Evolutionary conservation across 257 asterid genomes (phyloP).

Genomic region (Solanum ahanhuiri): DNA sequence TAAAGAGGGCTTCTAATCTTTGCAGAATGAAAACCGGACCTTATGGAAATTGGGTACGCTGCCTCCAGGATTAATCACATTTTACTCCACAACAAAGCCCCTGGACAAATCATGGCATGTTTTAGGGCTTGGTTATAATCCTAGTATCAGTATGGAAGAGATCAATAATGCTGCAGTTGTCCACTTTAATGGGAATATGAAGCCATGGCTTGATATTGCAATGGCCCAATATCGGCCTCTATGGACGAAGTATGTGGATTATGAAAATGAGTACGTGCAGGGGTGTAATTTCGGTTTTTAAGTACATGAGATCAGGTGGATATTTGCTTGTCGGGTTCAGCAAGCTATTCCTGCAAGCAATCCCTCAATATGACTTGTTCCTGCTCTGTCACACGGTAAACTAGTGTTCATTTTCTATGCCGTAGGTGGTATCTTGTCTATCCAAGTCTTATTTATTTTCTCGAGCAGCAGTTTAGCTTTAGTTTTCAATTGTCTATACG

Average conservation of each 20-base stretch:
- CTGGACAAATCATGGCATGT: slow-evolving; percentile 91
- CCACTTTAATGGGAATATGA: slow-evolving; percentile 82
- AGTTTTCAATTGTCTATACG: slow-evolving; percentile 31
- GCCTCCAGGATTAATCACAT: slow-evolving; percentile 85
- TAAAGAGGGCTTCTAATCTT: background rate
- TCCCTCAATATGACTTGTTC: slow-evolving; percentile 8
- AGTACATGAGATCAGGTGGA: slow-evolving; percentile 7
- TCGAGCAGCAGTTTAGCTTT: slow-evolving; percentile 10
- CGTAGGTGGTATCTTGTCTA: slow-evolving; percentile 8
- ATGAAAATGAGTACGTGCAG: slow-evolving; percentile 61
- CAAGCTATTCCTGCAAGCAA: slow-evolving; percentile 21
- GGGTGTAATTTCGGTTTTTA: slow-evolving; percentile 78
- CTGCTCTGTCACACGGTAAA: slow-evolving; percentile 30
- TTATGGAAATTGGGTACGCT: slow-evolving; percentile 83
- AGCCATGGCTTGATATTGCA: slow-evolving; percentile 93
- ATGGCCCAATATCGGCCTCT: slow-evolving; percentile 64
- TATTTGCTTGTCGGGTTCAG: slow-evolving; percentile 16
- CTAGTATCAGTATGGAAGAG: slow-evolving; percentile 79
- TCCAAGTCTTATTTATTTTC: slow-evolving; percentile 15
- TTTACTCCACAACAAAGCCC: slow-evolving; percentile 84
- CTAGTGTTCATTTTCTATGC: slow-evolving; percentile 12
- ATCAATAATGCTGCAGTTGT: slow-evolving; percentile 79
- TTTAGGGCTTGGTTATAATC: slow-evolving; percentile 87
- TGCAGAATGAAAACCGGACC: slow-evolving; percentile 76
- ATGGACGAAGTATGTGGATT: slow-evolving; percentile 80